These are phyloP conservation scores for Fusarium citri DNA, from an alignment of 2,329 filamentous ascomycete species.

Conservation along the genomic window DNA sequence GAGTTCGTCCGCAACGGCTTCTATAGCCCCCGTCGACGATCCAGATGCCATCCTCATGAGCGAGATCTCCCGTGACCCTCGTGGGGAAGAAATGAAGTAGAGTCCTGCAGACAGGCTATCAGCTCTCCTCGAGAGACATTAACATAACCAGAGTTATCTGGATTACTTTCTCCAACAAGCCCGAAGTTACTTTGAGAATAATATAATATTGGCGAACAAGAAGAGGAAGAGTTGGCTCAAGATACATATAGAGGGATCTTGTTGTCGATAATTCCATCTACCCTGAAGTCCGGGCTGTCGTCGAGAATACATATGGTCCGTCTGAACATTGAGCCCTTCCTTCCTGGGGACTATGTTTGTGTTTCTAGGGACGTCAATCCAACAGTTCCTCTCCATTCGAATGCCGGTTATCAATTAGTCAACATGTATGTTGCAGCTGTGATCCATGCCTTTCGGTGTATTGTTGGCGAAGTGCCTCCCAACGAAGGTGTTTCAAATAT, in stretches of 20 bases:
- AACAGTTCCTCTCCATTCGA: slow-evolving; percentile 56
- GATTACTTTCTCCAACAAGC: slow-evolving; percentile 55
- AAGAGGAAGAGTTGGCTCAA: slow-evolving; percentile 32
- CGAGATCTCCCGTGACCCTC: no score
- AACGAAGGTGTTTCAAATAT: background rate
- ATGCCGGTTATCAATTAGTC: slow-evolving; percentile 55
- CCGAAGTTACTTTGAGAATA: slow-evolving; percentile 52
- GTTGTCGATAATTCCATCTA: slow-evolving; percentile 53
- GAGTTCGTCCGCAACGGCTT: no score
- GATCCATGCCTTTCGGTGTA: slow-evolving; percentile 54
- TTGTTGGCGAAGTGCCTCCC: slow-evolving; percentile 47
- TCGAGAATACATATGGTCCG: slow-evolving; percentile 57
- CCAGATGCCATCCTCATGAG: no score
- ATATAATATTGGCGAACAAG: background rate
- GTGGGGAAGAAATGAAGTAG: no score
- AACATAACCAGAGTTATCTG: no score
- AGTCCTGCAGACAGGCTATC: no score
- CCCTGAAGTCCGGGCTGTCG: slow-evolving; percentile 59
- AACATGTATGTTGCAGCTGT: slow-evolving; percentile 55
- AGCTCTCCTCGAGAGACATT: no score
- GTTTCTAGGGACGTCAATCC: slow-evolving; percentile 33
- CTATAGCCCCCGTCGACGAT: no score
- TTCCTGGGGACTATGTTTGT: slow-evolving; percentile 54
- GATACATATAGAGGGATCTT: slow-evolving; percentile 42
- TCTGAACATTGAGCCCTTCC: slow-evolving; percentile 57